Base-by-base conservation (phyloP, 2,329 filamentous ascomycete species). In the Colletotrichum neosansevieriae region DNA sequence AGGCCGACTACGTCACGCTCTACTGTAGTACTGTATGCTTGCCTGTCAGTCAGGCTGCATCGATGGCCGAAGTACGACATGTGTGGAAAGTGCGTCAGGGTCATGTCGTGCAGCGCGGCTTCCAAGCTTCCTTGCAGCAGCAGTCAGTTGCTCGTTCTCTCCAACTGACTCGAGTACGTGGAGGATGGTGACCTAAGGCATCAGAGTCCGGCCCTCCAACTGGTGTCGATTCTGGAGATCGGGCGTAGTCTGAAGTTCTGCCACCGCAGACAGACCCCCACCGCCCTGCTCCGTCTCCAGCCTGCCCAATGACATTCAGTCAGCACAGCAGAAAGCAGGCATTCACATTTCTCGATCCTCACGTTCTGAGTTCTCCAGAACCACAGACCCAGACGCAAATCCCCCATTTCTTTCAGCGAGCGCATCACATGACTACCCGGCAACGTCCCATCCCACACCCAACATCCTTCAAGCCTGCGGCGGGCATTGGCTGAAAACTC, bases 371-470 rank as follows among this genome's bases (percentile, higher is more conserved):
- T 38, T 44, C 10, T 36, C 45, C 45, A 50, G 47, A 32, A 36
- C 29, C 29, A 45, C 12, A 58, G 36, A 49, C 29, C 29, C 7
- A 29, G 17, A 59, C 19, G 50, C n/a, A 49, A 56, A 44, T 56
- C 63, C 21, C 51, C 38, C 44, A 17, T 57, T 34, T 19, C 51
- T 50, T 51, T 24, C 54, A 38, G 65, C 49, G 4, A 49, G 38
- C 50, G 19, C 38, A 47, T 70, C 69, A 70, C 69, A 70, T 70
- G 69, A 70, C 66, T 64, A 51, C 50, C 34, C 50, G 65, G 54
- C 60, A 51, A 69, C 65, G 65, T 69, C 51, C 65, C 47, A 51
- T 49, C n/a, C 61, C 54, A 59, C 49, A 44, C 34, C 44, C 40
- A 24, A 44, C 47, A 53, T 59, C 49, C 21, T 63, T 29, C 45